phyloP scores from a whole-genome alignment of 2,329 filamentous ascomycete genomes.

The Penicillium oxalicum region DNA sequence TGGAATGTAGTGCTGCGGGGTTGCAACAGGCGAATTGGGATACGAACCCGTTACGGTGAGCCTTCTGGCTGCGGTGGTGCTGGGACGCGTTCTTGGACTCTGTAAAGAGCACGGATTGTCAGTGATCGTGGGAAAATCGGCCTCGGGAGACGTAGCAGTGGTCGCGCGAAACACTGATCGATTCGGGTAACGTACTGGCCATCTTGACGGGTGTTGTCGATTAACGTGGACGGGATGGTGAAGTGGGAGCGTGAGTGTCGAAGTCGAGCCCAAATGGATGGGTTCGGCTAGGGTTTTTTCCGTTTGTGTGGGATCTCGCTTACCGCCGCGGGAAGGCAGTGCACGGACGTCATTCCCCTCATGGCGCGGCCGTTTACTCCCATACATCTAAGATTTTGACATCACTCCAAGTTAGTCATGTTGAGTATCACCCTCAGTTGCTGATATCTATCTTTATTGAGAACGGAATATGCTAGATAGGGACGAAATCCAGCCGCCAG shows the following conservation, averaged over 20 bases:
- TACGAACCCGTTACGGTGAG: conserved; percentile 96
- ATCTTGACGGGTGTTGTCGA: conserved; percentile 42
- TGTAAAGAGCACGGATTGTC: conserved; percentile 40
- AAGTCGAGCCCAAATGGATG: conserved; percentile 24
- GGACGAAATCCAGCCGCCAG: no score
- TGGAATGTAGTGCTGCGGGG: neutral
- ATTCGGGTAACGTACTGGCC: conserved; percentile 37
- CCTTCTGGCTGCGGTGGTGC: conserved; percentile 98
- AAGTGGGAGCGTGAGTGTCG: conserved; percentile 25
- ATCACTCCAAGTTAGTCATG: no score
- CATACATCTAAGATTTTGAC: no score
- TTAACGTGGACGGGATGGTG: conserved; percentile 36
- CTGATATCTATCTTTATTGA: no score
- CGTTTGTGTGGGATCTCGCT: conserved; percentile 40
- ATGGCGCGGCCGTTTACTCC: neutral
- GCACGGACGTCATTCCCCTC: conserved; percentile 15
- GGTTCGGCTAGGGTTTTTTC: conserved; percentile 32
- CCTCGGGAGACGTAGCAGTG: neutral
- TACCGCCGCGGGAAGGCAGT: conserved; percentile 23
- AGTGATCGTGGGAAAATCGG: conserved; percentile 15
- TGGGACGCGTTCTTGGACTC: conserved; percentile 99
- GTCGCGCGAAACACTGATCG: conserved; percentile 1
- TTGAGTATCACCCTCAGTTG: no score
- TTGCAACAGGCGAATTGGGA: conserved; percentile 11
- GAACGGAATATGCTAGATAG: no score